Evolutionary conservation across 352 stramenopile species (phyloP).

Genomic region (Phytophthora cactorum): DNA sequence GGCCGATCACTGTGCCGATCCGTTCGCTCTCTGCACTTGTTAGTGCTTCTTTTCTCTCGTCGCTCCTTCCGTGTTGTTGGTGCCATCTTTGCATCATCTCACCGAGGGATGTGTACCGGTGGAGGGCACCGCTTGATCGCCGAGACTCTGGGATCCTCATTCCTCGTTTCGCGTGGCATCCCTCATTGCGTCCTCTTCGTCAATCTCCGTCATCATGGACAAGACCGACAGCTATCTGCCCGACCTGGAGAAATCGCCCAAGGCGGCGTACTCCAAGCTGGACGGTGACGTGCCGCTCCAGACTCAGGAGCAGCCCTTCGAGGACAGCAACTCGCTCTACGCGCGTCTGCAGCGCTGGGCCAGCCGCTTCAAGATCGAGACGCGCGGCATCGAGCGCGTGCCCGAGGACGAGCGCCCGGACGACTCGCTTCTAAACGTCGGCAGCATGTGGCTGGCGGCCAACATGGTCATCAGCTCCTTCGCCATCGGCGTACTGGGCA

Average conservation of each 20-base stretch:
- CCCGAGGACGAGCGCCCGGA: slow-evolving; percentile 52
- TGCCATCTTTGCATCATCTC: slow-evolving; percentile 33
- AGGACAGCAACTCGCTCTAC: slow-evolving; percentile 34
- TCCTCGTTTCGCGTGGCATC: slow-evolving; percentile 28
- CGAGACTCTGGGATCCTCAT: slow-evolving; percentile 8
- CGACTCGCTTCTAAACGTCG: slow-evolving; percentile 46
- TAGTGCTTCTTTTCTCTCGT: slow-evolving; percentile 31
- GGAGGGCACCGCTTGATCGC: slow-evolving; percentile 14
- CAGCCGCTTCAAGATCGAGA: slow-evolving; percentile 49
- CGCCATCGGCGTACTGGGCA: slow-evolving; percentile 51
- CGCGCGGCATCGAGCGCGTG: slow-evolving; percentile 55
- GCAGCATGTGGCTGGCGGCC: slow-evolving; percentile 53
- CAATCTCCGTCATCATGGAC: slow-evolving; percentile 21
- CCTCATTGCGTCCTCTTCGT: slow-evolving; percentile 4
- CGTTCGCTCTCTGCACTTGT: slow-evolving; percentile 20
- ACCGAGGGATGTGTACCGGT: slow-evolving; percentile 4
- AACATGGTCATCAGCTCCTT: slow-evolving; percentile 61
- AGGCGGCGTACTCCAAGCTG: slow-evolving; percentile 29
- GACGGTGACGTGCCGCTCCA: slow-evolving; percentile 30
- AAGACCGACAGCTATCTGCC: slow-evolving; percentile 25
- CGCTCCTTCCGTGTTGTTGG: slow-evolving; percentile 33
- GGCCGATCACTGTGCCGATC: slow-evolving; percentile 17
- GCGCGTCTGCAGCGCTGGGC: slow-evolving; percentile 31
- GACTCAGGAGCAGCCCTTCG: slow-evolving; percentile 12
- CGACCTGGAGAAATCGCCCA: slow-evolving; percentile 27